Percentiles rank a stretch among this genome's conserved stretches.
These are phyloP conservation scores for Chalaropsis thielavioides DNA, from an alignment of 2,329 filamentous ascomycete species.

Conservation along the genomic window DNA sequence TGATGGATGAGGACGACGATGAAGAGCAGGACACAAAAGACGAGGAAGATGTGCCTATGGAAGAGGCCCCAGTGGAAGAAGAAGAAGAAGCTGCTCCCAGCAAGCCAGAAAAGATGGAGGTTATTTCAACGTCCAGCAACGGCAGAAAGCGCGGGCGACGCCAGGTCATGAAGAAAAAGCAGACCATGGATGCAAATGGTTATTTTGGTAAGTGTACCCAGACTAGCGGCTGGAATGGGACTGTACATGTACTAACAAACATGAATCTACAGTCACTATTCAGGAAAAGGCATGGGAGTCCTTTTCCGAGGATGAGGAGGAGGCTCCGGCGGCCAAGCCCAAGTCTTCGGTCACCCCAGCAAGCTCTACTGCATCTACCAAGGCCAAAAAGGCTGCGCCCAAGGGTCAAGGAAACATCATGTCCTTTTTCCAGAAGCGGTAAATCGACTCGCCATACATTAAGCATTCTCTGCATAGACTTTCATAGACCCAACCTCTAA, in stretches of 20 bases:
- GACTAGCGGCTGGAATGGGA: neutral
- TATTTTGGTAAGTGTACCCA: slow-evolving; percentile 56
- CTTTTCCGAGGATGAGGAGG: slow-evolving; percentile 77
- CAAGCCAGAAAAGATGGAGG: slow-evolving; percentile 28
- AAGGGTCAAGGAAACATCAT: slow-evolving; percentile 74
- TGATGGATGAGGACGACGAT: slow-evolving; percentile 38
- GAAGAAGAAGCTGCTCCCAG: slow-evolving; percentile 31
- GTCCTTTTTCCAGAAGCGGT: slow-evolving; percentile 83
- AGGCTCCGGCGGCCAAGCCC: slow-evolving; percentile 34
- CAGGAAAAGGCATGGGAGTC: slow-evolving; percentile 81
- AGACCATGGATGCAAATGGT: slow-evolving; percentile 72
- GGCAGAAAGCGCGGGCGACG: slow-evolving; percentile 63
- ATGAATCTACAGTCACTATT: slow-evolving; percentile 52
- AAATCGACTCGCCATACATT: slow-evolving; percentile 4
- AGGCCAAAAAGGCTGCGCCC: slow-evolving; percentile 39
- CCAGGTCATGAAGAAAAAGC: slow-evolving; percentile 76
- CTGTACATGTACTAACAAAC: slow-evolving; percentile 10
- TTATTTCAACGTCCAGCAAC: slow-evolving; percentile 37
- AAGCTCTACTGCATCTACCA: slow-evolving; percentile 33
- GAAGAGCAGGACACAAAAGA: slow-evolving; percentile 30
- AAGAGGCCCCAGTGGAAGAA: slow-evolving; percentile 29
- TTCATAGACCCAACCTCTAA: neutral
- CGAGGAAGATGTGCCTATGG: slow-evolving; percentile 35
- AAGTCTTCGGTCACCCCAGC: slow-evolving; percentile 32
- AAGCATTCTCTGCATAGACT: neutral